A percentile compares a stretch with the other conserved stretches of the same genome.
Evolutionary conservation across 331 rosid species (phyloP).

Genomic region (Rhamnella rubrinervis): DNA sequence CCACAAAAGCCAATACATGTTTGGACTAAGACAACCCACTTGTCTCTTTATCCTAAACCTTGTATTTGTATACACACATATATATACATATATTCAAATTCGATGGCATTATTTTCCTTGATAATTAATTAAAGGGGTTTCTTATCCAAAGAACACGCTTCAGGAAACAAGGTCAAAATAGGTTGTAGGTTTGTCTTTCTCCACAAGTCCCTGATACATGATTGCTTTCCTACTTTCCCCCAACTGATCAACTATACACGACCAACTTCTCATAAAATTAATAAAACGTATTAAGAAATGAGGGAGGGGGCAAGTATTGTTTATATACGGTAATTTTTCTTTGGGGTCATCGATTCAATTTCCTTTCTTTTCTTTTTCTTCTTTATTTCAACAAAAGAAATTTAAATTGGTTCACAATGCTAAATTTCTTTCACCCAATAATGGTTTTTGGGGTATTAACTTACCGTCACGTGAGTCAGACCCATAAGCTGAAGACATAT

Average conservation of each 20-base stretch:
- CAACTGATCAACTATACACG: slow-evolving; percentile 6
- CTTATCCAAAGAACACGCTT: slow-evolving; percentile 1
- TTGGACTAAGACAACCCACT: slow-evolving; percentile 13
- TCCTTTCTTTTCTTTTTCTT: too few species aligned
- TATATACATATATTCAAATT: background rate
- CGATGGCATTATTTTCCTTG: background rate
- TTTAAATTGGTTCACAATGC: too few species aligned
- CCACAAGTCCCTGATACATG: background rate
- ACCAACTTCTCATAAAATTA: background rate
- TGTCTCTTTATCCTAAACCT: background rate
- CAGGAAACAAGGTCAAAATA: slow-evolving; percentile 1
- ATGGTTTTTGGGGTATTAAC: too few species aligned
- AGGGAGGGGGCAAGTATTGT: too few species aligned
- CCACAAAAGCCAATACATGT: background rate
- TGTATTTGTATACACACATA: too few species aligned
- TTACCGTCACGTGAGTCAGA: too few species aligned
- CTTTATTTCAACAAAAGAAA: too few species aligned
- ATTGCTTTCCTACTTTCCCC: background rate
- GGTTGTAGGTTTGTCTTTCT: background rate
- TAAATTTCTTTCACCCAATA: too few species aligned
- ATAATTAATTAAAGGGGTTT: background rate
- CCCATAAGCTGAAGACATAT: too few species aligned
- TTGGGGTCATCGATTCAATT: too few species aligned
- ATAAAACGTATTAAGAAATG: background rate
- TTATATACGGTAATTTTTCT: too few species aligned